A percentile compares a stretch with the other conserved stretches of the same genome.
Evolutionary conservation across 495 filamentous ascomycete genomes (phyloP).

Genomic region (Penicillium waksmanii): DNA sequence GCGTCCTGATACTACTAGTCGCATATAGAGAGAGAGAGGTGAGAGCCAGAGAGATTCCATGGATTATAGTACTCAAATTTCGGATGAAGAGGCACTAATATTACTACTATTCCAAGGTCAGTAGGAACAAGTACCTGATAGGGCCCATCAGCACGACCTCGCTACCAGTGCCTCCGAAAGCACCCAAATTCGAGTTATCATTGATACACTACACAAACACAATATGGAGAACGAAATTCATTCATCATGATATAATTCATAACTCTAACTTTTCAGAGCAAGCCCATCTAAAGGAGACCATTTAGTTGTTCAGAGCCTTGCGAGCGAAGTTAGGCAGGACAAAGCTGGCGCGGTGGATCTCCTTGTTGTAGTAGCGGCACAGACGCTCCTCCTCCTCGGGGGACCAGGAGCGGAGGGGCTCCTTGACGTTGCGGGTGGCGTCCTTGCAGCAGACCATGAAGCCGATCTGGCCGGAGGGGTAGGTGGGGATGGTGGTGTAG

Average conservation of each 20-base stretch:
- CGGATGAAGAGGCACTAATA: no score
- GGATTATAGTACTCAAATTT: no score
- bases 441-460: slow-evolving; percentile 99
- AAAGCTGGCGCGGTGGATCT: slow-evolving; percentile 93
- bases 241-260: slow-evolving; percentile 9
- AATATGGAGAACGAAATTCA: neutral
- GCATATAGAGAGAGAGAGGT: no score
- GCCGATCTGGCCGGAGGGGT: slow-evolving; percentile 98
- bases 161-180: no score
- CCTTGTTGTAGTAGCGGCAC: slow-evolving; percentile 93
- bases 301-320: slow-evolving; percentile 61
- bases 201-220: neutral
- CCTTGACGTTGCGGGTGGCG: slow-evolving; percentile 74
- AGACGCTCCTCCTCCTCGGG: slow-evolving; percentile 88
- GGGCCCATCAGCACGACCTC: no score
- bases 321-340: slow-evolving; percentile 90
- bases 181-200: no score
- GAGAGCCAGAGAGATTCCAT: no score
- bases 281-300: slow-evolving; percentile 32
- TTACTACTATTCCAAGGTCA: no score
- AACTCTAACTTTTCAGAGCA: slow-evolving; percentile 13
- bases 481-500: slow-evolving; percentile 99
- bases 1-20: no score
- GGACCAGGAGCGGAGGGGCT: slow-evolving; percentile 77
- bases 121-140: no score